phyloP scores from a whole-genome alignment of 2,329 filamentous ascomycete species.

The Diplodia corticola region DNA sequence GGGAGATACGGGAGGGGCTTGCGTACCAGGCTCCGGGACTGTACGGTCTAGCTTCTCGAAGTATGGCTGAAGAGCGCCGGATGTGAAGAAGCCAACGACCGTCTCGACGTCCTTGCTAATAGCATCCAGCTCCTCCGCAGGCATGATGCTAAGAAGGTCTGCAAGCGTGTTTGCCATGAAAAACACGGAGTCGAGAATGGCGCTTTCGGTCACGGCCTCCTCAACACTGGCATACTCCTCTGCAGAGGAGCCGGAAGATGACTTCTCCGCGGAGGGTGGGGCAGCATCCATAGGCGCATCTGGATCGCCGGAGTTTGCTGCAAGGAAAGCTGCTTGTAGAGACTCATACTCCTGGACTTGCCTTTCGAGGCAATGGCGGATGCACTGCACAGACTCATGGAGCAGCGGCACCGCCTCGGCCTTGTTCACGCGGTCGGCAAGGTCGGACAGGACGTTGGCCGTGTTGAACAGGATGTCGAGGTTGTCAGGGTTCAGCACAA shows the following conservation, averaged over 20 bases:
- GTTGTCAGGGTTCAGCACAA: slow-evolving; percentile 61
- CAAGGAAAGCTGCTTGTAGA: slow-evolving; percentile 36
- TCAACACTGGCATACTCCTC: slow-evolving; percentile 68
- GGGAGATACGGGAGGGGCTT: not conserved
- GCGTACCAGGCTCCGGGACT: slow-evolving; percentile 27
- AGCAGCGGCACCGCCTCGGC: slow-evolving; percentile 54
- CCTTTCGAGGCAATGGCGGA: slow-evolving; percentile 51
- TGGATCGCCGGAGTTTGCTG: slow-evolving; percentile 27
- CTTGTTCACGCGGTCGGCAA: slow-evolving; percentile 55
- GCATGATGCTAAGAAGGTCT: slow-evolving; percentile 64
- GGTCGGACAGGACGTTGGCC: slow-evolving; percentile 65
- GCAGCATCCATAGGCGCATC: slow-evolving; percentile 28
- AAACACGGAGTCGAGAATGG: slow-evolving; percentile 58
- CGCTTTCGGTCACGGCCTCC: slow-evolving; percentile 63
- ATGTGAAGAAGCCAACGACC: slow-evolving; percentile 30
- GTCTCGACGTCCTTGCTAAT: slow-evolving; percentile 56
- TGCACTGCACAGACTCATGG: slow-evolving; percentile 62
- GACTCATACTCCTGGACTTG: slow-evolving; percentile 51
- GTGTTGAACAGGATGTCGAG: slow-evolving; percentile 71
- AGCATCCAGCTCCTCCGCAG: slow-evolving; percentile 58
- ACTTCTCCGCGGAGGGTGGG: slow-evolving; percentile 18
- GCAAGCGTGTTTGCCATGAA: slow-evolving; percentile 1
- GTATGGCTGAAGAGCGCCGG: not conserved
- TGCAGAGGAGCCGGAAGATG: slow-evolving; percentile 37
- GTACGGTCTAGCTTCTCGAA: slow-evolving; percentile 19